Percentiles rank a stretch among this genome's conserved stretches.
Evolutionary conservation across 1,284 basidiomycete genomes (phyloP).

Genomic region (Kwoniella shivajii): DNA sequence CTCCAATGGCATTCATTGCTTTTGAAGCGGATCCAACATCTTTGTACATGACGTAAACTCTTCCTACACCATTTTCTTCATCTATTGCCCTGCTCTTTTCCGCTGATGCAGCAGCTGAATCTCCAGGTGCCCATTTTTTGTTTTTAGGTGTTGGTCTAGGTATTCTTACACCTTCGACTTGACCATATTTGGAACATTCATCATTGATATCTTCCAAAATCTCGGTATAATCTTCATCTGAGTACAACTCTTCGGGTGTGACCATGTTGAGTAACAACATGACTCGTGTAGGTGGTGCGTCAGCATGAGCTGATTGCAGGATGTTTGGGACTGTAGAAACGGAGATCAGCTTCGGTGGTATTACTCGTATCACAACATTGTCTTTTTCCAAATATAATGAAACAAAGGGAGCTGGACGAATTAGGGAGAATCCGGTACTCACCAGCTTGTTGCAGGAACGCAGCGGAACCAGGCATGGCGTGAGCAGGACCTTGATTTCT

Average conservation of each 20-base stretch:
- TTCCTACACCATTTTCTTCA: conserved; percentile 86
- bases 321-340: conserved; percentile 71
- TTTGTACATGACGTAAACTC: conserved; percentile 86
- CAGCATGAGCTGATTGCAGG: conserved; percentile 62
- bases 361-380: too few species aligned
- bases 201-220: conserved; percentile 93
- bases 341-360: background rate
- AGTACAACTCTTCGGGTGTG: conserved; percentile 83
- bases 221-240: conserved; percentile 91
- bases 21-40: conserved; percentile 64
- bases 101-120: conserved; percentile 59
- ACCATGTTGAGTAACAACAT: conserved; percentile 99
- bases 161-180: conserved; percentile 81
- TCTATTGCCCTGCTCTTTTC: conserved; percentile 64
- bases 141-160: conserved; percentile 75
- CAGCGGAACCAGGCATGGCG: conserved; percentile 42
- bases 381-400: too few species aligned
- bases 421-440: conserved; percentile 8
- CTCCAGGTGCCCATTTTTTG: conserved; percentile 74
- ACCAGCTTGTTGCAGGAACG: conserved; percentile 40
- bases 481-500: conserved; percentile 35
- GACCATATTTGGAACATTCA: conserved; percentile 82
- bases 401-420: too few species aligned
- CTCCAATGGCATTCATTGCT: conserved; percentile 82
- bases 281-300: conserved; percentile 68